Evolutionary conservation across 2,329 filamentous ascomycete species (phyloP), one percentile per base, ranked within the genome.

Genomic region (Erysiphe pulchra): DNA sequence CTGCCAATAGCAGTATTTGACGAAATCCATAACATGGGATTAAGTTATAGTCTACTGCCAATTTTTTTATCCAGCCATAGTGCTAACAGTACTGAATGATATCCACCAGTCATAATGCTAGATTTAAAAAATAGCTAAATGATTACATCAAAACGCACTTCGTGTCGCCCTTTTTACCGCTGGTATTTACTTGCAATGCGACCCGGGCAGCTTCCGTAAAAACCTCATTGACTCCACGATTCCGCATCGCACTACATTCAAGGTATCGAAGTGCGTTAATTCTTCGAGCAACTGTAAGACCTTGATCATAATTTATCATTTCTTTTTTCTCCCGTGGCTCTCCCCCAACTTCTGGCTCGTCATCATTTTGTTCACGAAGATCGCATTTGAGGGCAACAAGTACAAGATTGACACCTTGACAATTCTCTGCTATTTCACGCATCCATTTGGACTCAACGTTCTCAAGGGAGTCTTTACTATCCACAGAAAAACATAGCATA

Each of bases 401-500:
- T 16, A 98, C 90, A 41, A 98, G 74, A 62, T 92, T 92, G 51
- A 94, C 90, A 48, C 80, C 83, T 1, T 85, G 84, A 63, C 90
- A 95, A 65, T 98, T 94, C 64, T 98, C 90, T 50, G 86, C 82
- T 53, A 98, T 98, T 63, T 98, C 90, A 50, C 83, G 80, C 5
- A 94, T 83, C 90, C 90, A 98, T 65, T 98, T 98, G 55, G 83
- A 87, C 62, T 93, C 85, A 50, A 98, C 85, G 71, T 98, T 98
- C 62, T 98, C 90, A 50, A 98, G 75, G 2, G 86, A 94, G 62
- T 94, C 86, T 54, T 80, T 84, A 60, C 83, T 93, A 63, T 98
- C 90, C 60, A 95, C 82, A 56, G 82, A 90, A 65, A 95, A 98
- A 68, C 90, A 98, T 54, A 98, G 81, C 80, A 98, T 94, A 56